Evolutionary conservation across 257 asterid species (phyloP), one percentile per base, ranked within the genome.

Genomic region (Jacaranda copaia): DNA sequence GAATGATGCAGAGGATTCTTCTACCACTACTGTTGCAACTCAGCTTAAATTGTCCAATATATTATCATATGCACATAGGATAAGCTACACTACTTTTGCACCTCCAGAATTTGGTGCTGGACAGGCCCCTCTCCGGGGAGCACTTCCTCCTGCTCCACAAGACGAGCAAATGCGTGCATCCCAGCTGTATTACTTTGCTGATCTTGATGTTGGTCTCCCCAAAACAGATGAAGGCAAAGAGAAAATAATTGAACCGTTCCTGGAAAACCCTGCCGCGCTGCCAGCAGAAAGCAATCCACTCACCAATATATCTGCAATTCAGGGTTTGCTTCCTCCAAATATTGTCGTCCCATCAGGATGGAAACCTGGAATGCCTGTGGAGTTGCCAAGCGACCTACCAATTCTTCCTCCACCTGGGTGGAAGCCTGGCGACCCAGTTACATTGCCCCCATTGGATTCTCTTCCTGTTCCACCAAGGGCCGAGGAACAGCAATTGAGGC

Each of bases 91-190:
- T 9, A 93, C 99, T 35, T 96, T 93, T 48, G 99, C 98, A 6
- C 99, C 99, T 56, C 98, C 99, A 13, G 97, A 89, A 79, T 90
- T 89, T 42, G 98, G 98, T n/a, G 90, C 93, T 52, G 97, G 98
- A 8, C 82, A 72, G 70, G 97, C 85, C 19, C 93, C 99, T 38
- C 96, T 90, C 10, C 86, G 94, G 5, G 97, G 99, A 25, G 97
- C 96, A 11, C 94, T 96, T 36, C 97, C 97, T 19, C 98, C 98
- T 0, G 98, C 99, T 42, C 98, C 97, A 9, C 99, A 93, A 81
- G 99, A 96, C 40, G 98, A 96, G 84, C 99, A 96, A 62, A 87
- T 96, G 98, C 96, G 98, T 4, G 98, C 98, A 1, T 93, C 99
- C 3, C 94, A 81, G 71, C 52, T 96, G 9, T 96, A 90, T 73